These are phyloP conservation scores for Aspergillus bertholletiae DNA, from an alignment of 495 filamentous ascomycete species.

Conservation along the genomic window DNA sequence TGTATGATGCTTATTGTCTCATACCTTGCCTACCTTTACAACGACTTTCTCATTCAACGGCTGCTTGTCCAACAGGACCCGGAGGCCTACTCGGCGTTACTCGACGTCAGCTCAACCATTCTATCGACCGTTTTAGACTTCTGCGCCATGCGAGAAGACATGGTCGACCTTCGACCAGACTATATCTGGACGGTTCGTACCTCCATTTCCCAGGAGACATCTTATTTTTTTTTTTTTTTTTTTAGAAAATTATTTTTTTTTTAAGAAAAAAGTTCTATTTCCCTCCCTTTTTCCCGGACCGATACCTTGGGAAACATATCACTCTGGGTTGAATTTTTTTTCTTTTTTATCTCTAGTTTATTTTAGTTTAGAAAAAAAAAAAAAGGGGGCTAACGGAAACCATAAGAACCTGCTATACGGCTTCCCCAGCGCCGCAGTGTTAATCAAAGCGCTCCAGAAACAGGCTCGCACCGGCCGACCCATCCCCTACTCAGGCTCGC, in stretches of 20 bases:
- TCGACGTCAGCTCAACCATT: slow-evolving; percentile 34
- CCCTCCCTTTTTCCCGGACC: slow-evolving; percentile 10
- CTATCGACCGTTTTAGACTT: slow-evolving; percentile 36
- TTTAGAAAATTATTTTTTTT: too few relatives aligned
- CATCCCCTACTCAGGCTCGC: slow-evolving; percentile 36
- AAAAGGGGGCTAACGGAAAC: slow-evolving; percentile 10
- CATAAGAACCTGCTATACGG: slow-evolving; percentile 41
- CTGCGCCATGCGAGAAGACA: slow-evolving; percentile 37
- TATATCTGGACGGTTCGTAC: slow-evolving; percentile 24
- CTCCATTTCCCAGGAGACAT: neutral
- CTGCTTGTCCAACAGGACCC: slow-evolving; percentile 38
- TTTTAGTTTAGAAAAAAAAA: slow-evolving; percentile 9
- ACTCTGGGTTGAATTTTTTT: neutral
- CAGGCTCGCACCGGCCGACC: slow-evolving; percentile 38
- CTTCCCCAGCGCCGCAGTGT: slow-evolving; percentile 39
- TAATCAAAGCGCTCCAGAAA: slow-evolving; percentile 42
- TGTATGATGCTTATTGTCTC: slow-evolving; percentile 32
- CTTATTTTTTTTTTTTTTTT: neutral
- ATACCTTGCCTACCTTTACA: slow-evolving; percentile 38
- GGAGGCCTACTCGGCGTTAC: slow-evolving; percentile 27
- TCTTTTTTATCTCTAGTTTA: neutral
- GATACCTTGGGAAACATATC: slow-evolving; percentile 7
- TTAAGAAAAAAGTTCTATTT: too few relatives aligned
- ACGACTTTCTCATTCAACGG: slow-evolving; percentile 43
- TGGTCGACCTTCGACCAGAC: slow-evolving; percentile 25